Conservation (phyloP, 257 asterid genomes). For the Nicotiana benthamiana region DNA sequence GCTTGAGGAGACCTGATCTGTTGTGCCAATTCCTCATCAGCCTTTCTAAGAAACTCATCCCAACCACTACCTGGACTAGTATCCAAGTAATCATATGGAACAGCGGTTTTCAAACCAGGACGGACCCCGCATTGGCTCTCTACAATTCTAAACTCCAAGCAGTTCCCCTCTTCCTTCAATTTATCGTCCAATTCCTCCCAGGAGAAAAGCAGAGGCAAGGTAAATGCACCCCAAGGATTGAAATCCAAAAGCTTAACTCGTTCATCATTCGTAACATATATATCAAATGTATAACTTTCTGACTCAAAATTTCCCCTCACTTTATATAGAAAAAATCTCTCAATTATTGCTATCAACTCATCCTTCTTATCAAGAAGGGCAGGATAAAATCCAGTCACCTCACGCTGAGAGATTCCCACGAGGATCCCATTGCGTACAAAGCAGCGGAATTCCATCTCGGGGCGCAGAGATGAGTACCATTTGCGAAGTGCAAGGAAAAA, state of each 20-base stretch:
- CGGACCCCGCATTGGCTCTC: constrained; percentile 62
- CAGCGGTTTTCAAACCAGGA: constrained; percentile 81
- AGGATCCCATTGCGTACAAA: constrained; percentile 40
- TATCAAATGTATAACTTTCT: constrained; percentile 60
- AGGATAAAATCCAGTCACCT: constrained; percentile 79
- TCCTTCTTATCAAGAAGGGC: constrained; percentile 40
- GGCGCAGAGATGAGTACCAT: constrained; percentile 64
- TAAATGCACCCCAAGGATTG: constrained; percentile 84
- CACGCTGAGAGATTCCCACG: constrained; percentile 71
- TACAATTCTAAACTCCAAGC: constrained; percentile 52
- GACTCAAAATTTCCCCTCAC: constrained; percentile 47
- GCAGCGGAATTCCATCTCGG: constrained; percentile 93
- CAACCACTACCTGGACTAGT: constrained; percentile 83
- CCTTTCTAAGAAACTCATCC: constrained; percentile 70
- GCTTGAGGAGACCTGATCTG: constrained; percentile 34
- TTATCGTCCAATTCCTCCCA: constrained; percentile 80
- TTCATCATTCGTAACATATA: constrained; percentile 55
- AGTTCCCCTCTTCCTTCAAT: constrained; percentile 17
- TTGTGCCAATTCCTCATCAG: constrained; percentile 39
- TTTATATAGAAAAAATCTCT: constrained; percentile 29
- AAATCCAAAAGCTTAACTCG: constrained; percentile 81
- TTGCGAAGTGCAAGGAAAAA: constrained; percentile 76
- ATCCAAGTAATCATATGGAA: constrained; percentile 81
- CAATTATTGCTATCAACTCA: constrained; percentile 29
- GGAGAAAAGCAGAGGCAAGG: constrained; percentile 59